phyloP scores from a whole-genome alignment of 257 asterid species.

The Handroanthus guayacan region DNA sequence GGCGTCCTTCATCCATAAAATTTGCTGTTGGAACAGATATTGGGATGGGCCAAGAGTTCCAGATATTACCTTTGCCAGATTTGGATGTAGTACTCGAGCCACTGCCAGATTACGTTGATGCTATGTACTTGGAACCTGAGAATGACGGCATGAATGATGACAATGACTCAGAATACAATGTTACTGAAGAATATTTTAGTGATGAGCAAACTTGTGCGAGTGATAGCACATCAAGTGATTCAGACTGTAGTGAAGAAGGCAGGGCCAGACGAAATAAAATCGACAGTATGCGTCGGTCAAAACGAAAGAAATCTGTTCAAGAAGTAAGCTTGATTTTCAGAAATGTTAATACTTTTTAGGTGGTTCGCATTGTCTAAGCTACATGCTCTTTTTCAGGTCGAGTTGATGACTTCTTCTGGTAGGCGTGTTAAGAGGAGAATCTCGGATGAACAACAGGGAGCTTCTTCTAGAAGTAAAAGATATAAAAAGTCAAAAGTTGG shows the following conservation, averaged over 20 bases:
- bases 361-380: slow-evolving; percentile 44
- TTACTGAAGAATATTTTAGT: slow-evolving; percentile 70
- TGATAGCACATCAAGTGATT: slow-evolving; percentile 63
- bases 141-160: slow-evolving; percentile 81
- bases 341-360: slow-evolving; percentile 21
- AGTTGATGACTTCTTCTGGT: slow-evolving; percentile 55
- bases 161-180: slow-evolving; percentile 88
- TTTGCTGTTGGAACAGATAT: slow-evolving; percentile 88
- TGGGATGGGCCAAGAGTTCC: slow-evolving; percentile 82
- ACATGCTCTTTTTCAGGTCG: slow-evolving; percentile 62
- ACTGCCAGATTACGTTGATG: slow-evolving; percentile 80
- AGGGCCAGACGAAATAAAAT: slow-evolving; percentile 49
- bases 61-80: slow-evolving; percentile 82
- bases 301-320: slow-evolving; percentile 62
- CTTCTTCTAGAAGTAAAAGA: slow-evolving; percentile 67
- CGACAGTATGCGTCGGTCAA: slow-evolving; percentile 74
- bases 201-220: slow-evolving; percentile 64
- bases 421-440: slow-evolving; percentile 68
- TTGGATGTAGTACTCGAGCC: slow-evolving; percentile 81
- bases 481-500: slow-evolving; percentile 55
- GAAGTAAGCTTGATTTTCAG: slow-evolving; percentile 66
- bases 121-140: slow-evolving; percentile 95
- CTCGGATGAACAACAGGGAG: slow-evolving; percentile 59
- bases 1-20: slow-evolving; percentile 89
- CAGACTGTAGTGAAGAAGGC: slow-evolving; percentile 67